Percentiles rank a stretch among this genome's conserved stretches.
These are phyloP conservation scores for Podaxis sp. DNA, from an alignment of 768 basidiomycete genomes.

Conservation along the genomic window DNA sequence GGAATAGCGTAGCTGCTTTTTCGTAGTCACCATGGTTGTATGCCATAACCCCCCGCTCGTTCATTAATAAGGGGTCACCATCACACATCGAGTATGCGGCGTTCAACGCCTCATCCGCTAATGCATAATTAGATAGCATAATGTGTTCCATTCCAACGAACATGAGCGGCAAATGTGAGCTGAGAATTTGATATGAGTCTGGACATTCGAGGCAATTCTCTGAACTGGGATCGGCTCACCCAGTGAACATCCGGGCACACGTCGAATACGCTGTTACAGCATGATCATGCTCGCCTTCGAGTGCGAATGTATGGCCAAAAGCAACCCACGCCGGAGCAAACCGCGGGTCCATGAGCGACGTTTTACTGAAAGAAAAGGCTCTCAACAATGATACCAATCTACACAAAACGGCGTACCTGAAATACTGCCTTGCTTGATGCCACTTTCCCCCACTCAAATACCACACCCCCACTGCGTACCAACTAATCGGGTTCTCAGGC, in stretches of 20 bases:
- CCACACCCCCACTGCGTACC: conserved; percentile 99
- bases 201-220: not conserved
- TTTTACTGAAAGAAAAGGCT: conserved; percentile 58
- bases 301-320: conserved; percentile 95
- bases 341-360: conserved; percentile 92
- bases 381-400: not conserved
- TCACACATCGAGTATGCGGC: conserved; percentile 81
- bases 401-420: conserved; percentile 47
- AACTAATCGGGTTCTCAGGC: conserved; percentile 88
- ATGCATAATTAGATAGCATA: conserved; percentile 70
- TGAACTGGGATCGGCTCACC: conserved; percentile 41
- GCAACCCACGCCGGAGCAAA: conserved; percentile 97
- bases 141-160: conserved; percentile 99
- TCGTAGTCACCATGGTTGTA: conserved; percentile 83
- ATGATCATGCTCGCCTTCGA: conserved; percentile 98
- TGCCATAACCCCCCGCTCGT: conserved; percentile 91
- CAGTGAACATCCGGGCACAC: conserved; percentile 90
- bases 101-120: conserved; percentile 86
- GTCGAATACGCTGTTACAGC: conserved; percentile 98
- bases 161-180: conserved; percentile 92
- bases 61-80: conserved; percentile 83
- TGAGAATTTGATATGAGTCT: conserved; percentile 23
- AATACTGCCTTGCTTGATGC: conserved; percentile 89
- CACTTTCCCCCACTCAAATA: conserved; percentile 86
- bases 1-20: conserved; percentile 66